A percentile compares a stretch with the other conserved stretches of the same genome.
Evolutionary conservation across 805 yeast genomes (phyloP).

Genomic region (Brettanomyces anomalus): DNA sequence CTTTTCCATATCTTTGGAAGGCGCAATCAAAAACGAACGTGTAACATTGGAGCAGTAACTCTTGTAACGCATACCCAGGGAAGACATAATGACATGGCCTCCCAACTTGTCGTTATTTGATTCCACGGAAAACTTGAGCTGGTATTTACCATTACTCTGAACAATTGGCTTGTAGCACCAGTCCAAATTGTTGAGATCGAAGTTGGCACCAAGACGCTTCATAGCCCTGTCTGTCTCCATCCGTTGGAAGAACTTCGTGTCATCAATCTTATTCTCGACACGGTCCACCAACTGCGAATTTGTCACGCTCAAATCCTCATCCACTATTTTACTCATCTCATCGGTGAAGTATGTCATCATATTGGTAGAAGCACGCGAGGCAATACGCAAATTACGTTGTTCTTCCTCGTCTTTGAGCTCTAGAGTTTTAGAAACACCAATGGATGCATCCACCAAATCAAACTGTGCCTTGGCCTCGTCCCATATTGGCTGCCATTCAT

Average conservation of each 20-base stretch:
- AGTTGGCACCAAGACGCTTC: conserved; percentile 55
- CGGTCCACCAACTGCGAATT: conserved; percentile 66
- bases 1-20: conserved; percentile 66
- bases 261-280: conserved; percentile 77
- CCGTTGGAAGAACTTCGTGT: conserved; percentile 52
- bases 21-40: conserved; percentile 85
- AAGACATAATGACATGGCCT: conserved; percentile 71
- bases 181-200: conserved; percentile 70
- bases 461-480: conserved; percentile 25
- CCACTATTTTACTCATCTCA: conserved; percentile 80
- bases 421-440: conserved; percentile 46
- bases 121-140: conserved; percentile 74
- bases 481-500: conserved; percentile 58
- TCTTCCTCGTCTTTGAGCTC: conserved; percentile 79
- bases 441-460: conserved; percentile 43
- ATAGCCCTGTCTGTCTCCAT: conserved; percentile 36
- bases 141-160: conserved; percentile 82
- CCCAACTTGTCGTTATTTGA: conserved; percentile 60
- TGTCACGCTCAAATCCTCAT: conserved; percentile 72
- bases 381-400: conserved; percentile 51
- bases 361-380: conserved; percentile 68
- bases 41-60: conserved; percentile 83
- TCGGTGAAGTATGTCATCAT: conserved; percentile 78
- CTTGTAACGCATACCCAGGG: conserved; percentile 80
- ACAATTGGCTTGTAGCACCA: conserved; percentile 93